Evolutionary conservation across 495 filamentous ascomycete species (phyloP).

Genomic region (Xylaria bambusicola): DNA sequence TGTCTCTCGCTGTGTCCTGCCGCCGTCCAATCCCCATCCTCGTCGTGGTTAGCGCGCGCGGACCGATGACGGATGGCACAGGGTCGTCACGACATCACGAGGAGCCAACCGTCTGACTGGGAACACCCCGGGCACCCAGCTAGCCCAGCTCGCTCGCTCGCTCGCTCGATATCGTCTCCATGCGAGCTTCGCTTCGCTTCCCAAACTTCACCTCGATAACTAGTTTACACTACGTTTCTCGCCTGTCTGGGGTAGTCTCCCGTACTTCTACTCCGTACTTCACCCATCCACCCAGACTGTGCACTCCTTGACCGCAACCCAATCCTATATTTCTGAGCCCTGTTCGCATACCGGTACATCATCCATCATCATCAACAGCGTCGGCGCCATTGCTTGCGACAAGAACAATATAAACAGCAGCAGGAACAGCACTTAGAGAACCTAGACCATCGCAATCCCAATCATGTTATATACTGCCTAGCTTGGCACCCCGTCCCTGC

Average conservation of each 20-base stretch:
- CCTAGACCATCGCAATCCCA: slow-evolving; percentile 14
- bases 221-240: background rate
- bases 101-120: slow-evolving; percentile 30
- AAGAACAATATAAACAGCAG: background rate
- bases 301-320: background rate
- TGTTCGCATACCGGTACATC: too few relatives aligned
- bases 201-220: slow-evolving; percentile 4
- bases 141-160: slow-evolving; percentile 1
- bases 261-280: too few relatives aligned
- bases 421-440: background rate
- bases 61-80: slow-evolving; percentile 42
- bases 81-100: slow-evolving; percentile 35
- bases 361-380: slow-evolving; percentile 9
- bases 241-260: background rate
- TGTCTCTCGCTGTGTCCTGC: background rate
- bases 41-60: slow-evolving; percentile 24
- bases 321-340: slow-evolving; percentile 1
- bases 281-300: background rate
- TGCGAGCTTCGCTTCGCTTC: background rate
- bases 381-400: background rate
- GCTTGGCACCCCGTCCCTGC: slow-evolving; percentile 31
- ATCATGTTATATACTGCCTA: slow-evolving; percentile 31
- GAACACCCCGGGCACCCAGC: slow-evolving; percentile 4
- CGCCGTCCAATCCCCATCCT: background rate
- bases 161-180: slow-evolving; percentile 13